Evolutionary conservation across 306 rosid genomes (phyloP), one percentile per base, ranked within the genome.

Genomic region (Malus orientalis): DNA sequence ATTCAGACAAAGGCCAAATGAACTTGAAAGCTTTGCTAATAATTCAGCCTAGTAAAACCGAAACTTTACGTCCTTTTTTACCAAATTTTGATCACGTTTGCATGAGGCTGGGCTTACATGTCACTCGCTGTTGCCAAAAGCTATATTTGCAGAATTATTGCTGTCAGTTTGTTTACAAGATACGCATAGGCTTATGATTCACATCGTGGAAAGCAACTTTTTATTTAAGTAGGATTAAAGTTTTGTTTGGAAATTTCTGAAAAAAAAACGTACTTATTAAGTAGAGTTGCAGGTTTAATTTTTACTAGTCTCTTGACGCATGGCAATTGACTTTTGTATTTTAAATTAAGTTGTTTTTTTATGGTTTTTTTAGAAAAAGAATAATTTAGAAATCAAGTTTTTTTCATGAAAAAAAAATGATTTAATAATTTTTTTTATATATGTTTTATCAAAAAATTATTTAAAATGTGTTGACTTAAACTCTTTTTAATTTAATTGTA

Each of bases 41-140:
- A 13, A 69, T 45, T 23, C 6, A 36, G 25, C 15, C 38, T 12
- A 33, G 75, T 14, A 30, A 71, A 71, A 71, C 33, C 22, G 4
- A 33, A 53, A 63, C 40, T 45, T 13, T 8, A 51, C 16, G 45
- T 27, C 22, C 58, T 44, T 27, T 42, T 25, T n/a, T 49, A 42
- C 32, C 66, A 1, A 44, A 54, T 65, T 49, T 53, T 75, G 80
- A 76, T 42, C 47, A 59, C 27, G 83, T 68, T 77, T 42, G 79
- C 54, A 44, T 67, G 81, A 62, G 76, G 63, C 27, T 15, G 79
- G 32, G 61, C 27, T 70, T 78, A 59, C 68, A 12, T 76, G 84
- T 69, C 55, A 11, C 77, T 81, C 29, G 29, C 20, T 63, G 62
- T 53, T 51, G 74, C 68, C 42, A 61, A 61, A 61, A 72, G 44